phyloP scores from a whole-genome alignment of 1,139 yeast species.

The Yamadazyma trypodendri region DNA sequence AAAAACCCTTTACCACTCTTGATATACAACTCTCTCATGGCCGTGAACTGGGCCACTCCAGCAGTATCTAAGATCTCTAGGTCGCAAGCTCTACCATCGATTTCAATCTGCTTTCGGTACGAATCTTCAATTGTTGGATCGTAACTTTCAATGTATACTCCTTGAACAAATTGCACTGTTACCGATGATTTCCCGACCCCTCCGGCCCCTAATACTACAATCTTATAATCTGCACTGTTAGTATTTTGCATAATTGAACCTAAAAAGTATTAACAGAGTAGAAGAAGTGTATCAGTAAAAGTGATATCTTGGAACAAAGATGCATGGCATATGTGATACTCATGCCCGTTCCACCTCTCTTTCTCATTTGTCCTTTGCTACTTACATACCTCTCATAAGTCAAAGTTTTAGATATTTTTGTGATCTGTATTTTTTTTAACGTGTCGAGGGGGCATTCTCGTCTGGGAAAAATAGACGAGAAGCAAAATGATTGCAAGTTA shows the following conservation, averaged over 20 bases:
- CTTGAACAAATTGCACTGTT: conserved; percentile 52
- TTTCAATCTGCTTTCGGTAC: conserved; percentile 85
- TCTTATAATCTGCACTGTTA: conserved; percentile 35
- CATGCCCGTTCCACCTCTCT: too few species aligned
- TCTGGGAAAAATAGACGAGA: conserved; percentile 4
- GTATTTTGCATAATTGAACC: conserved; percentile 4
- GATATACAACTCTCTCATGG: conserved; percentile 71
- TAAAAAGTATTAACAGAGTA: too few species aligned
- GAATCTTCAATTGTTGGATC: conserved; percentile 64
- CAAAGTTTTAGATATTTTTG: neutral
- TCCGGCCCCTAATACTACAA: conserved; percentile 53
- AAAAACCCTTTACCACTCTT: conserved; percentile 84
- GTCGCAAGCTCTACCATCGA: conserved; percentile 89
- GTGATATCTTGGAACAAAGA: too few species aligned
- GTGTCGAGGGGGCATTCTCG: conserved; percentile 6
- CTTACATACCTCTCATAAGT: conserved; percentile 14
- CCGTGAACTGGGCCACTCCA: conserved; percentile 53
- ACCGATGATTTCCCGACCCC: conserved; percentile 54
- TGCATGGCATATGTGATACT: too few species aligned
- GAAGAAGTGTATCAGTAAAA: too few species aligned
- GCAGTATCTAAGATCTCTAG: conserved; percentile 61
- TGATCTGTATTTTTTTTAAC: conserved; percentile 3
- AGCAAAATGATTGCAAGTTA: neutral
- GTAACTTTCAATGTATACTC: conserved; percentile 51
- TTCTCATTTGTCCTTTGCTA: too few species aligned